These are phyloP conservation scores for Sesbania bispinosa DNA, from an alignment of 306 rosid genomes.

Conservation along the genomic window DNA sequence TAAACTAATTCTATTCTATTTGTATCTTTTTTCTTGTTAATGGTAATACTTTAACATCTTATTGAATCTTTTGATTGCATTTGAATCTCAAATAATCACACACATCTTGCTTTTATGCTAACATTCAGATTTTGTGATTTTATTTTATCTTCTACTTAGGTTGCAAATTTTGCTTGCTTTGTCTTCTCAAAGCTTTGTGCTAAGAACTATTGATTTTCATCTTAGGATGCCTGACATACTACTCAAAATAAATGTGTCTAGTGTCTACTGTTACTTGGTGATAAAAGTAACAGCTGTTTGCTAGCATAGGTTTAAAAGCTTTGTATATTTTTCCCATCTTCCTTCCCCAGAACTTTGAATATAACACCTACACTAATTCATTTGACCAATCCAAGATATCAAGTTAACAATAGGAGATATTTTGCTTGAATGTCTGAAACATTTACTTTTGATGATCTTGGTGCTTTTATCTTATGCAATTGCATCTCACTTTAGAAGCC, in stretches of 20 bases:
- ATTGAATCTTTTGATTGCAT: background rate
- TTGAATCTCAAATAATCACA: background rate
- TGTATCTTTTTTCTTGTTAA: background rate
- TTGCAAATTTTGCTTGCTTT: background rate
- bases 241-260: background rate
- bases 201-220: background rate
- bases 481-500: background rate
- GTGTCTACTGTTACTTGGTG: background rate
- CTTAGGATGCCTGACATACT: background rate
- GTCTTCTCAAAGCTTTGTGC: background rate
- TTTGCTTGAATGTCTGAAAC: background rate
- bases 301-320: background rate
- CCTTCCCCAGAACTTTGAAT: background rate
- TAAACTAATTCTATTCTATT: too few relatives aligned
- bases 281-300: background rate
- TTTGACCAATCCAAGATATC: background rate
- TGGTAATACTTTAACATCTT: background rate
- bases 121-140: background rate
- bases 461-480: background rate
- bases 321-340: background rate
- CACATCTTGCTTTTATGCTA: background rate
- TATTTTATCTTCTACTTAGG: background rate
- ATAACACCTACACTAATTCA: background rate
- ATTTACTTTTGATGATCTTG: background rate
- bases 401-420: background rate